Base-by-base conservation (phyloP, 768 basidiomycete genomes). In the Hypholoma sublateritium region DNA sequence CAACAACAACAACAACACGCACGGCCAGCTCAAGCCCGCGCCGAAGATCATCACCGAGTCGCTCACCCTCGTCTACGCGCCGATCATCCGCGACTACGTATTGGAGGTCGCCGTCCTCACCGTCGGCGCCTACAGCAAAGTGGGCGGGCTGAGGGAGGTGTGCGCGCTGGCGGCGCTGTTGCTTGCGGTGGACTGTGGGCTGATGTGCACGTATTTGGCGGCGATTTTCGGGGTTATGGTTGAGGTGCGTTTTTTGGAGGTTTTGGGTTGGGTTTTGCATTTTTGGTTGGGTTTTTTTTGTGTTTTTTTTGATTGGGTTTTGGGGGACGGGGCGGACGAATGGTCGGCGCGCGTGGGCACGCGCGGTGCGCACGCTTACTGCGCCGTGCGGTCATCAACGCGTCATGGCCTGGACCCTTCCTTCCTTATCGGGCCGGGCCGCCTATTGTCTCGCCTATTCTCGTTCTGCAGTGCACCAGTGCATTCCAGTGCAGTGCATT, bases 141-240 rank as follows among this genome's bases (percentile, higher is more conserved):
- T 98, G 24, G 87, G 89, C 19, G 96, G 96, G 11, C 76, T 99
- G 48, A 85, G 83, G 59, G 95, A 99, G 72, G 96, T 98, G 60
- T 98, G 96, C 68, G 91, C 94, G 11, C 84, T 98, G 14, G 97
- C 95, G 0, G 95, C 94, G 1, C 70, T 98, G n/a, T 78, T 93
- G 50, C 79, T 99, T 48, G 80, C 80, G 8, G 80, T 95, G 44
- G 97, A 99, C 70, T 97, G 95, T 69, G 66, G 94, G 28, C 79
- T 93, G 71, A 82, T 97, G 59, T 89, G 89, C 72, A 93, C 93
- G 0, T 96, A 97, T 73, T 89, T 96, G 68, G 82, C 91, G 0
- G 87, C 91, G 1, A 85, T 98, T 52, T 76, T 99, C 52, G 88
- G 86, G n/a, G 80, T 99, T 69, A 97, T 98, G 90, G 88, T 98